Evolutionary conservation across 169 alveolate genomes (phyloP).

Genomic region (Plasmodium fragile): DNA sequence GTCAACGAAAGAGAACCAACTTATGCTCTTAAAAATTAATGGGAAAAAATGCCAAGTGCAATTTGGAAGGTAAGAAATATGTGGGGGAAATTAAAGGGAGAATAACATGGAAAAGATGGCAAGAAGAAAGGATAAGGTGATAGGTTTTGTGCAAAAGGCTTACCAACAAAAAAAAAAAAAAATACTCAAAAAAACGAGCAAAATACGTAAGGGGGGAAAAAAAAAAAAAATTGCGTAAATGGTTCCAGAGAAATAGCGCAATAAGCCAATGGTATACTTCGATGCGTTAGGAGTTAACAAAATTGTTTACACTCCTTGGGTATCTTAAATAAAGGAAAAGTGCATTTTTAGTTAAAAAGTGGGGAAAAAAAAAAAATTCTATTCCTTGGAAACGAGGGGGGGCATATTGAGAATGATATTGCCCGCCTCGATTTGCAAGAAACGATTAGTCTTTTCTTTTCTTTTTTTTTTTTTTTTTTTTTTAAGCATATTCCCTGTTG

Average conservation of each 20-base stretch:
- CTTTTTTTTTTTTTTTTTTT: not conserved
- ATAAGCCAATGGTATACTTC: not conserved
- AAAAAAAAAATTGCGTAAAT: not conserved
- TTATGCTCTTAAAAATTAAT: not conserved
- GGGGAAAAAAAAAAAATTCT: not conserved
- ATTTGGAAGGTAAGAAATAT: not conserved
- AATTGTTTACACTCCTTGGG: not conserved
- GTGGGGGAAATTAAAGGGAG: conserved; percentile 2
- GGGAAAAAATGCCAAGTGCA: not conserved
- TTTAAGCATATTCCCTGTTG: not conserved
- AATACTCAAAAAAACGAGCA: not conserved
- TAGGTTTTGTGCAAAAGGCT: not conserved
- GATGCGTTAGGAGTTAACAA: not conserved
- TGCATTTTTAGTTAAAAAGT: not conserved
- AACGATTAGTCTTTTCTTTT: not conserved
- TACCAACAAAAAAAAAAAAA: not conserved
- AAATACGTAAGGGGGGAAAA: not conserved
- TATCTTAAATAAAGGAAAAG: conserved; percentile 3
- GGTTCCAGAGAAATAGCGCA: not conserved
- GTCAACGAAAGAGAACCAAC: not conserved
- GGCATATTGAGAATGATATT: not conserved
- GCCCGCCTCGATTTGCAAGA: not conserved
- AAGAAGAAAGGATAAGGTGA: not conserved
- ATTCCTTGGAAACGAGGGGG: not conserved
- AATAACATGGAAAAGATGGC: not conserved